Percentiles rank a stretch among this genome's conserved stretches.
Conservation (phyloP, 352 stramenopile species). For the Globisporangium rhizosaccharum region DNA sequence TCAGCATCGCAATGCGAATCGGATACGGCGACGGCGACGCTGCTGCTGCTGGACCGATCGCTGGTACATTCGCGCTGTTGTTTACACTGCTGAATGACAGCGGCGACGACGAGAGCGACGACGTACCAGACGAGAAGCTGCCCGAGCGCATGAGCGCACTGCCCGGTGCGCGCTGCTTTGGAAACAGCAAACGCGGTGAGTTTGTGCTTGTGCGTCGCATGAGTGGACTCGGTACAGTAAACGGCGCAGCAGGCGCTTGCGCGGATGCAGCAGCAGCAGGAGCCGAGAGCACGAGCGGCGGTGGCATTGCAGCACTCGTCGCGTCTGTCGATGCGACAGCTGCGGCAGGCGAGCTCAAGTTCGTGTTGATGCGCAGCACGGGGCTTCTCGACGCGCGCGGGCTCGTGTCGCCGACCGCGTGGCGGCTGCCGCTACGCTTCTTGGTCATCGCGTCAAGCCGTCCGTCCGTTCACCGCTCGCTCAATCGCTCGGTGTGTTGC, state of each 20-base stretch:
- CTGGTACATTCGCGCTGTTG: not conserved
- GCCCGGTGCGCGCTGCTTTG: conserved; percentile 6
- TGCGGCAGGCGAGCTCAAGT: conserved; percentile 3
- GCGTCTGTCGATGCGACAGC: not conserved
- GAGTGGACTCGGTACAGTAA: not conserved
- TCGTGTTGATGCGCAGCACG: conserved; percentile 15
- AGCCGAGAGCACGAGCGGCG: conserved; percentile 4
- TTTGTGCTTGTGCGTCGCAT: conserved; percentile 6
- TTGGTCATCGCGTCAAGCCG: conserved; percentile 8
- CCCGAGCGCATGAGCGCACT: conserved; percentile 7
- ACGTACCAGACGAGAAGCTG: conserved; percentile 16
- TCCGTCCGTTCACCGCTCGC: not conserved
- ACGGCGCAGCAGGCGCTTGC: not conserved
- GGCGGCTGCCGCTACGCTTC: conserved; percentile 15
- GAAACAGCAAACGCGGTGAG: conserved; percentile 12
- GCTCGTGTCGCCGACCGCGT: not conserved
- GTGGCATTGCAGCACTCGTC: not conserved
- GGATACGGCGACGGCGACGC: conserved; percentile 23
- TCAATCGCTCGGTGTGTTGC: not conserved
- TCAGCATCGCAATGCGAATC: conserved; percentile 51
- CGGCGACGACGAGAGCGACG: conserved; percentile 13
- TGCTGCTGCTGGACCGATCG: not conserved
- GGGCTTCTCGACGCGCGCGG: conserved; percentile 1
- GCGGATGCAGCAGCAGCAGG: not conserved
- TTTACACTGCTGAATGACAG: not conserved